Base-by-base conservation (phyloP, 23 red algal species). In the Pyropia yezoensis region DNA sequence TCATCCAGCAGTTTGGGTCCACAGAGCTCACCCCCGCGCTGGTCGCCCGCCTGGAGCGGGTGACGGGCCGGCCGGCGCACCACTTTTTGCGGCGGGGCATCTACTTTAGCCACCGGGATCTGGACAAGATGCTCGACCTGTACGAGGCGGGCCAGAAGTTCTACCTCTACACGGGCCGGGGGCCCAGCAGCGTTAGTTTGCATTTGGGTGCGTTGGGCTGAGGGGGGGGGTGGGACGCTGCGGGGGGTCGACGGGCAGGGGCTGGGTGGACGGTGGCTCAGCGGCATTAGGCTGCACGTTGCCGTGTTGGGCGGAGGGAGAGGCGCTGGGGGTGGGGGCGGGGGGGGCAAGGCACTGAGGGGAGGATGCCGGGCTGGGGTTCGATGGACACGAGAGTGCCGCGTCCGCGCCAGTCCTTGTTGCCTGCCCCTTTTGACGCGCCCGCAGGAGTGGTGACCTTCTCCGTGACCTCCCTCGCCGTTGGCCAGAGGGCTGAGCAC, bases 31-130 rank as follows among this genome's bases (percentile, higher is more conserved):
- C 66, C 17, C 28, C 60, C 7, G 18, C 22, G 5, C 71, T 96
- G 17, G 54, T 96, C 18, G 23, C 75, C 14, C 74, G 78, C n/a
- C 65, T 96, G 30, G 78, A 96, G 47, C 51, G 64, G 8, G 52
- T 89, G 49, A 96, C 91, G 18, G 91, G 83, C 12, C 49, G 74
- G 62, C 78, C 53, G 28, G 77, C 83, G 1, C 91, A 96, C 61
- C 33, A 70, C 33, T 96, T 96, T 49, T 69, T 96, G 45, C 75
- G 83, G 18, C 68, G 91, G 9, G 83, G 83, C 33, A 90, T 96
- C 27, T 96, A 90, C 78, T 96, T 96, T 71, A 90, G 85, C 3
- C 91, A 96, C 56, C 84, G 91, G 18, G 91, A 96, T 57, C 76
- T 96, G 19, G 54, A 79, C 34, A 28, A 80, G 18, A 52, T 96